A percentile compares a stretch with the other conserved stretches of the same genome.
Conservation (phyloP, 108 stramenopile genomes). For the Conticribra guillardii region DNA sequence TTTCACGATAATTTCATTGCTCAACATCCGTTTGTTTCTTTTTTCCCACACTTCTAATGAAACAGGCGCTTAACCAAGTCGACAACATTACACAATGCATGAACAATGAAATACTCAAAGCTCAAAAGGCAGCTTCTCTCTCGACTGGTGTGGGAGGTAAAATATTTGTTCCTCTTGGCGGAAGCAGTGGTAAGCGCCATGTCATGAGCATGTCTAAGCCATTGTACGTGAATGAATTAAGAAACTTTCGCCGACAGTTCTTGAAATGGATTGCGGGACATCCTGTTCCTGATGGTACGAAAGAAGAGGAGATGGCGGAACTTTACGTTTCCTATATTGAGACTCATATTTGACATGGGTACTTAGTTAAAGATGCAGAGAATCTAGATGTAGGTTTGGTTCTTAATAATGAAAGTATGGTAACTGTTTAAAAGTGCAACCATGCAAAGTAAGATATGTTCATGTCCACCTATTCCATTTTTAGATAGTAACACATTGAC, state of each 20-base stretch:
- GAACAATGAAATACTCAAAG: conserved; percentile 54
- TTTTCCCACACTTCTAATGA: not conserved
- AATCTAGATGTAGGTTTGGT: too few species aligned
- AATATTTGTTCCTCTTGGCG: conserved; percentile 13
- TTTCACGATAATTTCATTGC: not conserved
- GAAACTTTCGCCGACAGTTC: conserved; percentile 60
- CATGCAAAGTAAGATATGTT: too few species aligned
- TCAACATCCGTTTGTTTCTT: not conserved
- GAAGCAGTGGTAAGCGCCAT: conserved; percentile 6
- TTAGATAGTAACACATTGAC: too few species aligned
- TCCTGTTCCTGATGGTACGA: conserved; percentile 57
- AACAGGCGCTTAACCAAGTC: conserved; percentile 23
- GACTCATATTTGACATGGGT: conserved; percentile 54
- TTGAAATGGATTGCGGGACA: conserved; percentile 65
- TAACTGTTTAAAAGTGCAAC: too few species aligned
- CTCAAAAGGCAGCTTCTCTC: conserved; percentile 40
- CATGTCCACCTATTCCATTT: too few species aligned
- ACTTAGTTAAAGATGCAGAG: too few species aligned
- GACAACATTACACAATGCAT: conserved; percentile 64
- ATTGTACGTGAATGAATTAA: conserved; percentile 53
- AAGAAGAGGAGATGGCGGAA: conserved; percentile 56
- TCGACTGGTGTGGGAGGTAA: conserved; percentile 18
- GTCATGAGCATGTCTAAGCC: conserved; percentile 29
- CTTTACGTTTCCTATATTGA: conserved; percentile 64
- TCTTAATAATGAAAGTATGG: too few species aligned